Base-by-base conservation (phyloP, 2,329 filamentous ascomycete genomes). In the Aspergillus intermedius region DNA sequence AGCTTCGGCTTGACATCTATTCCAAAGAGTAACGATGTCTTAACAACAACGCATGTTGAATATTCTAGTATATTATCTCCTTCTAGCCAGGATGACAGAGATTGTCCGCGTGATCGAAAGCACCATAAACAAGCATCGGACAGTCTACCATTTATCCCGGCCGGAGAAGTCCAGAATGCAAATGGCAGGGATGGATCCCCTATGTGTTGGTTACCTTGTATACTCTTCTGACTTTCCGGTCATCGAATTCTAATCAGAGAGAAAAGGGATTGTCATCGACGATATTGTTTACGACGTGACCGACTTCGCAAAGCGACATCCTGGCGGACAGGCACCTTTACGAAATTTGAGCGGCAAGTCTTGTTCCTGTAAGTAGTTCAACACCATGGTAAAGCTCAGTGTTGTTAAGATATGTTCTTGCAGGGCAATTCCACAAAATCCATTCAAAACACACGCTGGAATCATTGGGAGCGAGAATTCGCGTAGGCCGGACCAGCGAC, bases 221-320 rank as follows among this genome's bases (percentile, higher is more conserved):
- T 22, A 15, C 13, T 17, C n/a, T 32, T 19, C 13, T 5, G 3
- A 6, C 25, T 28, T 22, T n/a, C 6, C 3, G 3, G 10, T 17
- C n/a, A 42, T 23, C 3, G 1, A 10, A 3, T 30, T 3, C 25
- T 44, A 22, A 44, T 30, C 2, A 17, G 22, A n/a, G 15, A 23
- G 3, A 15, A 3, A 8, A 44, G 42, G 42, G 42, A 34, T 44
- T n/a, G 42, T 44, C 5, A 44, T 44, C 30, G 28, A 44, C 10
- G 42, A 44, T 13, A 22, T 44, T 34, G 42, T 44, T 3, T 44
- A 44, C n/a, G 42, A 44, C 7, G 42, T 44, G 28, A 44, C 42
- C 17, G 42, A 35, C 6, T 44, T 44, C 22, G 12, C 17, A 25
- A 30, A 21, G n/a, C 42, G 25, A 10, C 42, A 44, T 21, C 42